These are phyloP conservation scores for Vitis rotundifolia DNA, from an alignment of 164 flowering plant species.

Conservation along the genomic window DNA sequence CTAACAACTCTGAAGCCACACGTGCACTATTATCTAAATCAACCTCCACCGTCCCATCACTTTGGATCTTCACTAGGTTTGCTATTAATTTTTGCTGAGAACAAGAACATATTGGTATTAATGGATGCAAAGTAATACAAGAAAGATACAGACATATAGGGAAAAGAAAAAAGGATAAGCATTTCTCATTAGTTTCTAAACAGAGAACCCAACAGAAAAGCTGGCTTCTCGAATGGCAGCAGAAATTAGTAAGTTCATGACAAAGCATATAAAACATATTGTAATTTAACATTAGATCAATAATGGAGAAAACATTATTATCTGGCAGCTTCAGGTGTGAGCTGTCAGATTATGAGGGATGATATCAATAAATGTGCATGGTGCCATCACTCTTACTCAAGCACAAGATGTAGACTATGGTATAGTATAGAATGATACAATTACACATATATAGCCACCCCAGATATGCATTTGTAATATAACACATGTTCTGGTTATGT, in stretches of 20 bases:
- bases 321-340: background rate
- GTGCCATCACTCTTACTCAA: background rate
- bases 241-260: no score
- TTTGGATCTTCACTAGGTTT: constrained; percentile 76
- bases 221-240: background rate
- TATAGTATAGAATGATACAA: no score
- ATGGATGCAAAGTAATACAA: background rate
- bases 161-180: background rate
- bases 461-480: background rate
- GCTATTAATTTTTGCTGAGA: constrained; percentile 70
- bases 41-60: constrained; percentile 86
- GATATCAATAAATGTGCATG: background rate
- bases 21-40: constrained; percentile 59
- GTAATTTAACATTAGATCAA: background rate
- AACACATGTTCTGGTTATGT: background rate
- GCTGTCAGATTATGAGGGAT: background rate
- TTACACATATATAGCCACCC: no score
- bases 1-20: constrained; percentile 74
- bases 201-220: background rate
- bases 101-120: constrained; percentile 1
- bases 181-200: background rate
- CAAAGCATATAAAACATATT: background rate
- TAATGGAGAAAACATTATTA: background rate
- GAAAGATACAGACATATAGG: background rate
- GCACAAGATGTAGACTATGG: background rate